Evolutionary conservation across 2,329 filamentous ascomycete species (phyloP), one percentile per base, ranked within the genome.

Genomic region (Paraconiothyrium brasiliense): DNA sequence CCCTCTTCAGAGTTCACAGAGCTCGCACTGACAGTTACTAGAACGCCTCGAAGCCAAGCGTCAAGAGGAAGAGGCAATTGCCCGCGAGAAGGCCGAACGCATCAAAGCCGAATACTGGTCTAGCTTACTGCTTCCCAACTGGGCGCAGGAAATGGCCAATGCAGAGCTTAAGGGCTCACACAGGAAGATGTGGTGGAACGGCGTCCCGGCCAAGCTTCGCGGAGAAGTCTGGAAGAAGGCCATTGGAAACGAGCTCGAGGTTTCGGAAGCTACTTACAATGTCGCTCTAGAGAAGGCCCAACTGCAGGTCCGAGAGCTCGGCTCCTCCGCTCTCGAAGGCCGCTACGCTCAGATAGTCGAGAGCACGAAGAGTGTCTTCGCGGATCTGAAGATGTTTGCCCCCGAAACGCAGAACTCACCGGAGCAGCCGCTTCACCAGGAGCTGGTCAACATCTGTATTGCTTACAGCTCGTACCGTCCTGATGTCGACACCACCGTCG

Each of bases 381-480:
- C 86, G 2, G 90, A 93, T 59, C 80, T 93, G 49, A 87, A 87
- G 68, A 91, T 94, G 72, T 94, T 94, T 73, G 86, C 90, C 68
- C 79, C 83, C 6, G 59, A 62, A 43, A 58, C 66, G 1, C 56
- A 63, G 14, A 62, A 63, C 3, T 55, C 64, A n/a, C 71, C 75
- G 34, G 86, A 83, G 80, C 89, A 86, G 0, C 90, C 91, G 1
- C 81, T 94, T 11, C 87, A 94, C 72, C 82, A 87, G 60, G 84
- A 85, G 41, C 81, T 95, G 34, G 81, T 90, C 20, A 89, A 94
- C 72, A 87, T 95, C 10, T 83, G 94, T 62, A 89, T 89, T 70
- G 92, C 92, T 7, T 94, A 94, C 77, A 85, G 89, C 58, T 91
- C 93, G 86, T 95, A 95, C 78, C 86, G 92, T 63, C 90, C 89